Base-by-base conservation (phyloP, 2,329 filamentous ascomycete species). In the Penicillium sp. region DNA sequence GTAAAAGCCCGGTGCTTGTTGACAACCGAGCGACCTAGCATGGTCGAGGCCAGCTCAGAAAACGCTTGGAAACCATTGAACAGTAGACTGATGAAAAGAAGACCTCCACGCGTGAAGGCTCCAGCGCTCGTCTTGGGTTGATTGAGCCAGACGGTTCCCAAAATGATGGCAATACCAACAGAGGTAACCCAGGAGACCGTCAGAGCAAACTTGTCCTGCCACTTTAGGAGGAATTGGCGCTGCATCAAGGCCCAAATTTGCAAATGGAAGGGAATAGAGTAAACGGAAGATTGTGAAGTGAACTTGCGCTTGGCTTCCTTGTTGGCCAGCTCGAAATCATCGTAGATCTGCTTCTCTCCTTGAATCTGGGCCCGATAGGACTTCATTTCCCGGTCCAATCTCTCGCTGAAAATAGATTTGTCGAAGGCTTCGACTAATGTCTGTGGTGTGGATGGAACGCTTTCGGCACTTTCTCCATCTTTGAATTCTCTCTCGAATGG, bases 1-100 rank as follows among this genome's bases (percentile, higher is more conserved):
- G 90, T 88, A 63, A 90, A 95, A 0, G 88, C 87, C 53, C 88
- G 86, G 72, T 95, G 91, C 69, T 94, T 95, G 70, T 92, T 90
- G 56, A 95, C 82, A 36, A 95, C 88, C 0, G 86, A 81, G 8
- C 91, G 82, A 1, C 88, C 89, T 14, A 86, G 75, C 88, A 94
- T 93, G 1, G 88, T 88, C 10, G 82, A 81, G 0, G 82, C 88
- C 0, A 96, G 75, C 70, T 95, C 90, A 0, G 87, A 84, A 67
- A 94, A 92, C 22, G 90, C 89, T 67, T 91, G 87, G 72, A 95
- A 93, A n/a, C 88, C 88, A 70, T 93, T 93, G 80, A 93, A 93
- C 4, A 95, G 75, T 1, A 95, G 81, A 21, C 88, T 79, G 50
- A 92, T 85, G 75, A 95, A 95, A 47, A 95, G 78, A 1, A 93